Percentiles rank a stretch among this genome's conserved stretches.
These are phyloP conservation scores for Suillus paluster DNA, from an alignment of 768 basidiomycete genomes.

Conservation along the genomic window DNA sequence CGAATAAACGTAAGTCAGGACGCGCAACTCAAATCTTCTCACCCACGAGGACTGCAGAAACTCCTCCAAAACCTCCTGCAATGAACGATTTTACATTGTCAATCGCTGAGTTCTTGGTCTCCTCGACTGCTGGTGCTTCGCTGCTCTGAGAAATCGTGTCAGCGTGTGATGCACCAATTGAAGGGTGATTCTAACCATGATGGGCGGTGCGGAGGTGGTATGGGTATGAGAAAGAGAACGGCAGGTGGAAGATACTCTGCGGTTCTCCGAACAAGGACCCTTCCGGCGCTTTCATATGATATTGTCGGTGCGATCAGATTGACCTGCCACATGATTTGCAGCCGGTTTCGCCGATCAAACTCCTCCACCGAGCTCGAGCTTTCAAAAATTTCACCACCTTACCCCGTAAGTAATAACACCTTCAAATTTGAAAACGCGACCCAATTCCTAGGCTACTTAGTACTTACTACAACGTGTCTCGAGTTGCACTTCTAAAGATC, in stretches of 20 bases:
- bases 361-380: neutral
- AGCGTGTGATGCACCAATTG: constrained; percentile 6
- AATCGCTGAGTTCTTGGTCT: constrained; percentile 31
- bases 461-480: neutral
- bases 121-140: constrained; percentile 25
- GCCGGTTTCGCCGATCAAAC: constrained; percentile 17
- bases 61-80: constrained; percentile 92
- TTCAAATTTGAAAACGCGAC: neutral
- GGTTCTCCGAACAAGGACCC: constrained; percentile 12
- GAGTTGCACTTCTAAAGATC: constrained; percentile 7
- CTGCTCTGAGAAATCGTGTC: constrained; percentile 26
- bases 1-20: constrained; percentile 13
- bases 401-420: neutral
- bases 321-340: neutral
- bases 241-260: constrained; percentile 3
- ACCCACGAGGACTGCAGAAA: constrained; percentile 89
- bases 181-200: constrained; percentile 28
- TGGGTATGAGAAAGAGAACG: constrained; percentile 9
- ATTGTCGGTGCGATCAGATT: neutral
- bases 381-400: neutral
- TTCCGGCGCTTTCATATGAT: constrained; percentile 32
- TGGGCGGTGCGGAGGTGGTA: constrained; percentile 15
- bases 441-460: neutral
- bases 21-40: constrained; percentile 28
- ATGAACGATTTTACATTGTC: constrained; percentile 82